Evolutionary conservation across 306 rosid genomes (phyloP), one percentile per base, ranked within the genome.

Genomic region (Boehmeria nivea): DNA sequence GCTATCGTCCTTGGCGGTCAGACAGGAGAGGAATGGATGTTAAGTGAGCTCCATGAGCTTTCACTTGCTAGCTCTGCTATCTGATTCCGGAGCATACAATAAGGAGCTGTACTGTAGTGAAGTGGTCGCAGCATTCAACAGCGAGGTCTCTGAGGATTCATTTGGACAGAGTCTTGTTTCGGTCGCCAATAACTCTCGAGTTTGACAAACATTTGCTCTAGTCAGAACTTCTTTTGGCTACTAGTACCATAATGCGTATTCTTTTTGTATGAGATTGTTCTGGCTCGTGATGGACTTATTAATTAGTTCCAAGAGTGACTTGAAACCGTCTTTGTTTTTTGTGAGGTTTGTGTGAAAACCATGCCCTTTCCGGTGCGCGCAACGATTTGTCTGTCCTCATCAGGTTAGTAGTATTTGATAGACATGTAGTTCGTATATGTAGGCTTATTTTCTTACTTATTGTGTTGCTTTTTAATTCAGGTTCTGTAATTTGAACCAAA

Each of bases 1-100:
- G 96, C 99, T 44, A 83, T 93, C 51, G 99, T 93, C 59, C 68
- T 93, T 59, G 96, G 99, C 10, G 99, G 99, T 69, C 99, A 93
- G 75, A 87, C 99, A 8, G 99, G 99, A 75, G 99, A 93, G 73
- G 96, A 93, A 65, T 93, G 99, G 99, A 87, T 87, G 89, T 75
- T 93, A 66, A 81, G 99, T 34, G 99, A 93, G 64, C 81, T 93
- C 50, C 96, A 93, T 71, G 99, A 93, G 79, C 94, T 93, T 69
- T 93, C 99, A 7, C 72, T 93, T 49, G 96, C 88, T 61, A 93
- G 76, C 80, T 75, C 93, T 69, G 77, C 62, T 37, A 70, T 74
- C 76, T 85, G 84, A 75, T 71, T 37, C 55, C 44, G 55, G 45
- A 25, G 47, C 28, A 43, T n/a, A 72, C 70, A 65, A 62, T 37